Evolutionary conservation across 257 asterid species (phyloP).

Genomic region (Solanum tacnaense): DNA sequence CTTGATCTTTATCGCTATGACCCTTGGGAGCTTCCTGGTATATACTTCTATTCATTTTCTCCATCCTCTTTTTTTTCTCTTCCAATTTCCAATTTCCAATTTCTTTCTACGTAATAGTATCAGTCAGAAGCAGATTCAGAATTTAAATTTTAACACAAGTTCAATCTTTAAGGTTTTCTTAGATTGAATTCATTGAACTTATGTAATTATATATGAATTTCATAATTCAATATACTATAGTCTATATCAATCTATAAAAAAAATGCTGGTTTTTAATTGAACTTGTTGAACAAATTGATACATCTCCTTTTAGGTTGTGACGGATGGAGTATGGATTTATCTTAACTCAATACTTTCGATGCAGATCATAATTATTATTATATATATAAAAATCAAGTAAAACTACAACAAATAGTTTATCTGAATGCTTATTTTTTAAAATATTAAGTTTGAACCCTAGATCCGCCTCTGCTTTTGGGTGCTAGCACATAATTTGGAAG

Average conservation of each 20-base stretch:
- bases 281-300: neutral
- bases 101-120: neutral
- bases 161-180: neutral
- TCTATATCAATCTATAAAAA: no score
- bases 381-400: neutral
- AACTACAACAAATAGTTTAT: no score
- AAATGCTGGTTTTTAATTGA: no score
- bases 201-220: neutral
- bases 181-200: neutral
- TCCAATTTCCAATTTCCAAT: neutral
- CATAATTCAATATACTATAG: neutral
- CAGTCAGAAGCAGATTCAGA: neutral
- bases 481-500: neutral
- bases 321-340: no score
- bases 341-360: neutral
- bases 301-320: no score
- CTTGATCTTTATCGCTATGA: constrained; percentile 94
- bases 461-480: neutral
- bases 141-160: neutral
- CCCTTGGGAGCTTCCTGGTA: constrained; percentile 99
- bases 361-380: neutral
- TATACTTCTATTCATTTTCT: neutral
- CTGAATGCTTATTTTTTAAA: no score
- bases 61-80: neutral
- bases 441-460: neutral